Evolutionary conservation across 805 yeast genomes (phyloP), one percentile per base, ranked within the genome.

Genomic region (Wickerhamomyces bisporus): DNA sequence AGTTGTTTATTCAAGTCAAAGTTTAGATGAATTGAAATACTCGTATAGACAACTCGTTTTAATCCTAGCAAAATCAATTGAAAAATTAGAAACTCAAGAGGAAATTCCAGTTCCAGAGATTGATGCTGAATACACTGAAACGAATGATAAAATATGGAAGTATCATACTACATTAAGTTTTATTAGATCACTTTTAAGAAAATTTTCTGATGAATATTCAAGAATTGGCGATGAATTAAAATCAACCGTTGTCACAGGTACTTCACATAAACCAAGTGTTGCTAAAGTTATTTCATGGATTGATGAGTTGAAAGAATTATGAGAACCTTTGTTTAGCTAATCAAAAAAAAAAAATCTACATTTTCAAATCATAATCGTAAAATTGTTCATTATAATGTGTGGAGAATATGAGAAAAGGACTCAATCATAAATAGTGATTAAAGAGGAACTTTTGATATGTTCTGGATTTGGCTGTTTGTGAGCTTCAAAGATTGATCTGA

Each of bases 121-220:
- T 18, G 40, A 34, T 13, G 59, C 49, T 14, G 50, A 45, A 29
- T 65, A 53, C 5, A 40, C 63, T 10, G 62, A 57, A 21, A 53
- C 50, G 6, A 46, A 55, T 21, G 73, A 70, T 42, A 28, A 55
- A 9, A 47, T 50, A 23, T 71, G 75, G 75, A 70, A 70, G 38
- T 66, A 70, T 37, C 59, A 61, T 23, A 55, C 63, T 7, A 44
- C 61, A 10, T 34, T 64, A 31, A 60, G 66, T 14, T 60, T 71
- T 32, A 36, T 62, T 13, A 66, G 66, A 49, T 58, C 69, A 38
- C 16, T 64, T 12, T 32, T 68, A 38, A 66, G 73, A 59, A 67
- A 66, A 36, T 64, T 64, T 38, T 72, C 77, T 2, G 66, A 61
- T 27, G 72, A 75, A 14, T 76, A 47, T 49, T 50, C 43, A 11